Conservation (phyloP, 2,329 filamentous ascomycete species). For the Penicillium sp. region DNA sequence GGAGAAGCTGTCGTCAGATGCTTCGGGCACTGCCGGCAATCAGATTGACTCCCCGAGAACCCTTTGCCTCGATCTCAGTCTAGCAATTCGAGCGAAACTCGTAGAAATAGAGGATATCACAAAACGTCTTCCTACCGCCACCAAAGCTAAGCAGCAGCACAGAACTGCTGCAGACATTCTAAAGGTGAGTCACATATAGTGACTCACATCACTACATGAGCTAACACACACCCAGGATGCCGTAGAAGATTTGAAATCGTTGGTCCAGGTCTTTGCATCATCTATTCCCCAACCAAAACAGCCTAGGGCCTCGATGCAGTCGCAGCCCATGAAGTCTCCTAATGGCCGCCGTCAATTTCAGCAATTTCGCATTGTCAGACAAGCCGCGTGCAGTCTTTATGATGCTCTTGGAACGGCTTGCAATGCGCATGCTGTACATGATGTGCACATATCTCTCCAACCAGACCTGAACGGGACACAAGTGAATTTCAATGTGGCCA, state of each 20-base stretch:
- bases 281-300: not conserved
- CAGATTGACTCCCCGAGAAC: not conserved
- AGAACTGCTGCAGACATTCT: not conserved
- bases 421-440: conserved; percentile 7
- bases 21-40: not conserved
- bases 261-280: not conserved
- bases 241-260: conserved; percentile 5
- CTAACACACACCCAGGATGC: not conserved
- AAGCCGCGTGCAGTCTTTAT: conserved; percentile 12
- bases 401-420: conserved; percentile 11
- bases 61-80: not conserved
- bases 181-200: not conserved
- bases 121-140: not conserved
- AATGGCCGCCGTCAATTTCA: conserved; percentile 1
- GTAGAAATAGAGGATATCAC: not conserved
- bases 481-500: conserved; percentile 10
- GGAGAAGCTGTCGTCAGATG: not conserved
- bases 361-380: conserved; percentile 7
- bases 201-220: not conserved
- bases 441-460: conserved; percentile 12
- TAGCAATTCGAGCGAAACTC: not conserved
- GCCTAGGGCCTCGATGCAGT: not conserved
- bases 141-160: not conserved
- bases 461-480: conserved; percentile 3
- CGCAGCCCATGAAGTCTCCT: not conserved